Evolutionary conservation across 2,329 filamentous ascomycete genomes (phyloP).

Genomic region (Chaetomium sp.): DNA sequence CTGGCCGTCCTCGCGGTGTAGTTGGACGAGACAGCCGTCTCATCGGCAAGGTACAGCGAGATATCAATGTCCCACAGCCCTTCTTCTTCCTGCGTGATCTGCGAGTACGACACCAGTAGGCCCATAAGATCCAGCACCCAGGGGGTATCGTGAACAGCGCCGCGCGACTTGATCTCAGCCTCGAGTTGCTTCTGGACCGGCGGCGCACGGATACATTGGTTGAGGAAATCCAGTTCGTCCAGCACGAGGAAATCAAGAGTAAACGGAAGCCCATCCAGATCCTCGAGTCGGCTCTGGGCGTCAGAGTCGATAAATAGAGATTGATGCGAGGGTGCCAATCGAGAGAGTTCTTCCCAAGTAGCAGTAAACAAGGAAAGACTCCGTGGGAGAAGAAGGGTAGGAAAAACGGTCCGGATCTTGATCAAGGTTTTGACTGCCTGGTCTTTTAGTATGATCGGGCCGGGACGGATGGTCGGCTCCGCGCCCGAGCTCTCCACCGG

Average conservation of each 20-base stretch:
- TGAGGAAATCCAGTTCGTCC: conserved; percentile 92
- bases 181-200: conserved; percentile 88
- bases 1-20: conserved; percentile 92
- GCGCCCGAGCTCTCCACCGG: conserved; percentile 46
- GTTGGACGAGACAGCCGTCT: conserved; percentile 89
- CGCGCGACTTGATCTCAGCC: conserved; percentile 60
- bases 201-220: conserved; percentile 79
- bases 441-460: conserved; percentile 77
- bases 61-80: conserved; percentile 95
- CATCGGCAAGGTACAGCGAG: conserved; percentile 90
- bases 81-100: conserved; percentile 88
- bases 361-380: conserved; percentile 77
- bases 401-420: conserved; percentile 80
- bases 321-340: conserved; percentile 66
- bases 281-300: conserved; percentile 80
- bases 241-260: conserved; percentile 89
- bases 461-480: conserved; percentile 67
- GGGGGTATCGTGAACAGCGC: conserved; percentile 55
- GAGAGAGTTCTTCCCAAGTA: conserved; percentile 80
- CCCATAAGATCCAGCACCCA: conserved; percentile 89
- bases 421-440: conserved; percentile 92
- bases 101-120: conserved; percentile 75
- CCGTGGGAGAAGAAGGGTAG: conserved; percentile 72
- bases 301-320: conserved; percentile 81
- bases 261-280: conserved; percentile 86